phyloP scores from a whole-genome alignment of 1,139 yeast genomes.

The Ogataea hybrid region DNA sequence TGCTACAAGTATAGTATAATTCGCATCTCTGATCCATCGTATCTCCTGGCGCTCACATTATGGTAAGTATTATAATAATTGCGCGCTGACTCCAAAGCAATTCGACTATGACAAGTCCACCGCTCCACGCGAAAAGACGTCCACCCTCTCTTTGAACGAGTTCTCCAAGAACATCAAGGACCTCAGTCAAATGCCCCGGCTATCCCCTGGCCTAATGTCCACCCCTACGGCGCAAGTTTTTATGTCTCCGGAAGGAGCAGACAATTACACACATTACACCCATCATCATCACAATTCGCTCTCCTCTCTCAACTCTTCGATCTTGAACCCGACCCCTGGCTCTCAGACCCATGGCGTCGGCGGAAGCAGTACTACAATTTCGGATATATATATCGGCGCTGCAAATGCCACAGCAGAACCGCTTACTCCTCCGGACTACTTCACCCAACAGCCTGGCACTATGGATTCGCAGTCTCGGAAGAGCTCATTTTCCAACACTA shows the following conservation, averaged over 20 bases:
- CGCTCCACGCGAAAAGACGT: neutral
- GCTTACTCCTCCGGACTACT: slow-evolving; percentile 24
- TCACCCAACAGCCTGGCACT: slow-evolving; percentile 12
- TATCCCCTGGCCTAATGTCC: slow-evolving; percentile 16
- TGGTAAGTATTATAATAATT: slow-evolving; percentile 2
- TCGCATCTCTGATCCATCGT: slow-evolving; percentile 2
- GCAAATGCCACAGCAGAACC: slow-evolving; percentile 16
- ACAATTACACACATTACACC: slow-evolving; percentile 13
- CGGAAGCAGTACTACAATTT: slow-evolving; percentile 21
- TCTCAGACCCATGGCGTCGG: slow-evolving; percentile 17
- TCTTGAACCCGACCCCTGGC: slow-evolving; percentile 17
- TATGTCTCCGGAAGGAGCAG: slow-evolving; percentile 4
- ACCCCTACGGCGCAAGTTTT: slow-evolving; percentile 13
- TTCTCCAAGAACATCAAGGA: slow-evolving; percentile 2
- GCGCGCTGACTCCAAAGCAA: slow-evolving; percentile 3
- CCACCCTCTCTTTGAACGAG: slow-evolving; percentile 2
- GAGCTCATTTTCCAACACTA: slow-evolving; percentile 16
- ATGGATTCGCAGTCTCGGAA: slow-evolving; percentile 19
- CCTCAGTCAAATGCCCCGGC: slow-evolving; percentile 5
- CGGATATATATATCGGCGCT: slow-evolving; percentile 13
- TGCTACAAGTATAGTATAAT: slow-evolving; percentile 5
- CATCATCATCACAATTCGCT: slow-evolving; percentile 19
- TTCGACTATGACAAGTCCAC: slow-evolving; percentile 6
- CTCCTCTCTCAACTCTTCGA: slow-evolving; percentile 17
- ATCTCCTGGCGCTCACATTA: slow-evolving; percentile 8